Evolutionary conservation across 2,329 filamentous ascomycete genomes (phyloP).

Genomic region (Ceratocystis eucalypticola): DNA sequence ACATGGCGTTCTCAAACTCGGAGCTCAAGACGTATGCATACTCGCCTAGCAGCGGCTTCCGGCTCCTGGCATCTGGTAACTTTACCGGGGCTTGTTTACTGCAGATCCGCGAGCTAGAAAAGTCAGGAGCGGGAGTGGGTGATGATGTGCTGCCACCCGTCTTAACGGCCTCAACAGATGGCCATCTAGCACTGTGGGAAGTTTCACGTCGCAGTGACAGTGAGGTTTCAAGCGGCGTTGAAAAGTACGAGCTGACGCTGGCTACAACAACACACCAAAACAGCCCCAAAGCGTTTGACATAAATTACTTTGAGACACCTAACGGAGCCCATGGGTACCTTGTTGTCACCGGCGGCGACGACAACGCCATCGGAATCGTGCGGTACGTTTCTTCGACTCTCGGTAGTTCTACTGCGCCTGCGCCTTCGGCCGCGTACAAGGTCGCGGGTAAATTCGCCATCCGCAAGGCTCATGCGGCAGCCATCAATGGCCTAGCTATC

Average conservation of each 20-base stretch:
- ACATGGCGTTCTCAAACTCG: conserved; percentile 74
- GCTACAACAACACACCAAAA: conserved; percentile 57
- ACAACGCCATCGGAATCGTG: conserved; percentile 55
- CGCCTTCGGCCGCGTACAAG: conserved; percentile 31
- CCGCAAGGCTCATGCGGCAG: conserved; percentile 54
- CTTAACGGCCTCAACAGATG: conserved; percentile 69
- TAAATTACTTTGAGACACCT: conserved; percentile 43
- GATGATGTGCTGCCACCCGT: conserved; percentile 24
- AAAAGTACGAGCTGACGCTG: conserved; percentile 24
- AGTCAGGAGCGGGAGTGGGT: conserved; percentile 20
- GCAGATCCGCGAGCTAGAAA: conserved; percentile 38
- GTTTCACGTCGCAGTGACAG: conserved; percentile 7
- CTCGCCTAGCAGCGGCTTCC: conserved; percentile 30
- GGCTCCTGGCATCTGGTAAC: conserved; percentile 37
- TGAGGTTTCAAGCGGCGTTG: not conserved
- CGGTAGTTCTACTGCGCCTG: conserved; percentile 36
- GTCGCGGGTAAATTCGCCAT: conserved; percentile 26
- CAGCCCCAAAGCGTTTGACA: conserved; percentile 55
- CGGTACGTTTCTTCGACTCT: conserved; percentile 12
- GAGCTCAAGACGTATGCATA: conserved; percentile 50
- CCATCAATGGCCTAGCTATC: conserved; percentile 44
- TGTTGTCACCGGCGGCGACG: conserved; percentile 71
- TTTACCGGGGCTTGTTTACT: conserved; percentile 69
- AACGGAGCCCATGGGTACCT: conserved; percentile 48
- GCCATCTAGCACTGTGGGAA: conserved; percentile 52